Evolutionary conservation across 2,329 filamentous ascomycete genomes (phyloP), one percentile per base, ranked within the genome.

Genomic region (Colletotrichum lupini): DNA sequence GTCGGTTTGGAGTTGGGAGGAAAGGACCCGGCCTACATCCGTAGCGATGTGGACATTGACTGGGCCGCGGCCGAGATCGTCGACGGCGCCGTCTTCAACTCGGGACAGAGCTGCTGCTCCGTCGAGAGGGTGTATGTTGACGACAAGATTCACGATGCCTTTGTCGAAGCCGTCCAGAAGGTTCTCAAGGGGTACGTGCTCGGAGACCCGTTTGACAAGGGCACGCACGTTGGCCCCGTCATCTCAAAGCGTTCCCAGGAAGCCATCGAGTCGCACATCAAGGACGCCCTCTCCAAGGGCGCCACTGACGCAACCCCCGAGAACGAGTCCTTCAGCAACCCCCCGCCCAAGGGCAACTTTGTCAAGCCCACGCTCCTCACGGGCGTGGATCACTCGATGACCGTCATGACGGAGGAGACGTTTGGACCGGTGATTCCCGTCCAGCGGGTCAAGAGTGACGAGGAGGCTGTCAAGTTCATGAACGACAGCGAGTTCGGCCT

Each of bases 21-120:
- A 76, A 98, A 98, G 81, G 96, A 98, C 81, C 94, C 96, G 5
- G 96, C 96, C 28, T 98, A 98, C 79, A 88, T 98, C 67, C 89
- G 96, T 73, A 87, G 86, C 7, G 96, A 98, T 79, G 95, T 98
- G 1, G 95, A 98, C 80, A 83, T 97, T 60, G 91, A 91, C 60
- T 98, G 95, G 96, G 95, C 93, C 0, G 96, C 96, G 0, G 95
- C 94, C 77, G 95, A 98, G 83, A 97, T 98, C 78, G 95, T 98
- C 16, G 96, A 98, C 78, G 96, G 96, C 24, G 92, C 95, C n/a
- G 87, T 98, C 70, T 98, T 98, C 88, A 98, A 98, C 85, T 98
- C 95, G 64, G 96, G 96, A n/a, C 96, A 98, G 86, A 97, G 95
- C 81, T 98, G 96, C 87, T 98, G 96, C 84, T 94, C 95, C 28